phyloP scores from a whole-genome alignment of 2,329 filamentous ascomycete species.

The Aureobasidium sp. region DNA sequence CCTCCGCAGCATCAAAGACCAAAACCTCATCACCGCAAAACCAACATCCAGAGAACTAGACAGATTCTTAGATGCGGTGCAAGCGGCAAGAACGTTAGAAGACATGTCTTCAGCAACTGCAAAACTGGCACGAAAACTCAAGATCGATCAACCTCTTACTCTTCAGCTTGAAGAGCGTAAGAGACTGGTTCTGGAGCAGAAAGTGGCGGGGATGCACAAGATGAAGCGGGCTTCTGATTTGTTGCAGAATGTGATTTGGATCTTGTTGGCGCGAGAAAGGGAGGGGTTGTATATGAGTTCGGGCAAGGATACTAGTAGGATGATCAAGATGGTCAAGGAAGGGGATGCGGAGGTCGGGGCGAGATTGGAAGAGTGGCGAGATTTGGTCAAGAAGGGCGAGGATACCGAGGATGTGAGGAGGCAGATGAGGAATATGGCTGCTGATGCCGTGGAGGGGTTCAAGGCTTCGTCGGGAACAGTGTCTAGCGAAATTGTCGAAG shows the following conservation, averaged over 20 bases:
- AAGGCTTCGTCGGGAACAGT: not conserved
- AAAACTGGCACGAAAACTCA: slow-evolving; percentile 25
- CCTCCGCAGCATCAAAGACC: slow-evolving; percentile 16
- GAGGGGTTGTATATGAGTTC: slow-evolving; percentile 28
- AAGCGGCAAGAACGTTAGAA: slow-evolving; percentile 21
- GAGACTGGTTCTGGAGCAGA: slow-evolving; percentile 20
- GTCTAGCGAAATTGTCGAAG: not conserved
- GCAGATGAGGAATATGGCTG: slow-evolving; percentile 26
- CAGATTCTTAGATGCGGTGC: slow-evolving; percentile 24
- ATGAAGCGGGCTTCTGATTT: slow-evolving; percentile 27
- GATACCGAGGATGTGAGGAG: slow-evolving; percentile 23
- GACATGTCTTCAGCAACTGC: slow-evolving; percentile 22
- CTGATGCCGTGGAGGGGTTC: slow-evolving; percentile 18
- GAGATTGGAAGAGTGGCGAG: slow-evolving; percentile 26
- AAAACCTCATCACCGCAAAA: slow-evolving; percentile 22
- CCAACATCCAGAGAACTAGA: slow-evolving; percentile 23
- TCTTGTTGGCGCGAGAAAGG: slow-evolving; percentile 23
- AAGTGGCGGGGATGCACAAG: slow-evolving; percentile 22
- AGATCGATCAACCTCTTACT: slow-evolving; percentile 21
- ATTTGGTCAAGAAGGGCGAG: slow-evolving; percentile 25
- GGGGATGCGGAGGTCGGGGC: slow-evolving; percentile 22
- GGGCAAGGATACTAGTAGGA: slow-evolving; percentile 31
- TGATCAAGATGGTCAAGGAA: slow-evolving; percentile 28
- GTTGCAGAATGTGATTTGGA: slow-evolving; percentile 31
- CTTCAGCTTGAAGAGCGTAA: slow-evolving; percentile 20